A percentile compares a stretch with the other conserved stretches of the same genome.
phyloP scores from a whole-genome alignment of 2,329 filamentous ascomycete species.

The Cladobotryum mycophilum region DNA sequence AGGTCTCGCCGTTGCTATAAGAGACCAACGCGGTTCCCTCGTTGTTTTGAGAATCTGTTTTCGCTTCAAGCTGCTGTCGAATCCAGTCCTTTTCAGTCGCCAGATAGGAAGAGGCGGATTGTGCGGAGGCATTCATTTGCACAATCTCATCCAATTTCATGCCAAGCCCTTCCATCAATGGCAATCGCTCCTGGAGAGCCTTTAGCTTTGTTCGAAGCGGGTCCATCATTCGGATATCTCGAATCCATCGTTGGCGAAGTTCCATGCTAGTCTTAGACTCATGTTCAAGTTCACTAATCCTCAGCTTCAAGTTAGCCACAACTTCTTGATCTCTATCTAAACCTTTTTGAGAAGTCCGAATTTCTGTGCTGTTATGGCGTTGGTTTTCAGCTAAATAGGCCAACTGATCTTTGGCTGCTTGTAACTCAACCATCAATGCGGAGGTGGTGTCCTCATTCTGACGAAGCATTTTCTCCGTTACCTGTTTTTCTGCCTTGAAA shows the following conservation, averaged over 20 bases:
- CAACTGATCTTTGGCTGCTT: slow-evolving; percentile 16
- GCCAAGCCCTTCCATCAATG: slow-evolving; percentile 20
- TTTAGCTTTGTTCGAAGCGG: slow-evolving; percentile 20
- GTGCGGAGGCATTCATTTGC: slow-evolving; percentile 22
- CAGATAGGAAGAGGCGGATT: slow-evolving; percentile 24
- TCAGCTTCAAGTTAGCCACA: slow-evolving; percentile 12
- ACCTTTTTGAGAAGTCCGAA: background rate
- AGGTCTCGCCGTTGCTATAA: background rate
- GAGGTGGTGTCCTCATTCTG: background rate
- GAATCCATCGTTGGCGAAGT: slow-evolving; percentile 21
- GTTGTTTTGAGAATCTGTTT: background rate
- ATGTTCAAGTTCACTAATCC: slow-evolving; percentile 18
- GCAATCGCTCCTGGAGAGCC: slow-evolving; percentile 17
- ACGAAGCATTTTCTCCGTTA: slow-evolving; percentile 13
- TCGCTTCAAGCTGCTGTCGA: slow-evolving; percentile 16
- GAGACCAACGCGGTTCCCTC: background rate
- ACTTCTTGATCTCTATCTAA: background rate
- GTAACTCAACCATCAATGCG: slow-evolving; percentile 13
- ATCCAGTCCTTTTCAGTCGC: slow-evolving; percentile 25
- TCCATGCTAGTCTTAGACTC: slow-evolving; percentile 14
- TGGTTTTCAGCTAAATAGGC: background rate
- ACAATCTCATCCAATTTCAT: slow-evolving; percentile 20
- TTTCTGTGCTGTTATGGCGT: background rate
- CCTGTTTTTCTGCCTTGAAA: slow-evolving; percentile 17
- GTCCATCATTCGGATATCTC: slow-evolving; percentile 23